Conservation (phyloP, 2,329 filamentous ascomycete genomes). For the Mycocentrospora acerina region DNA sequence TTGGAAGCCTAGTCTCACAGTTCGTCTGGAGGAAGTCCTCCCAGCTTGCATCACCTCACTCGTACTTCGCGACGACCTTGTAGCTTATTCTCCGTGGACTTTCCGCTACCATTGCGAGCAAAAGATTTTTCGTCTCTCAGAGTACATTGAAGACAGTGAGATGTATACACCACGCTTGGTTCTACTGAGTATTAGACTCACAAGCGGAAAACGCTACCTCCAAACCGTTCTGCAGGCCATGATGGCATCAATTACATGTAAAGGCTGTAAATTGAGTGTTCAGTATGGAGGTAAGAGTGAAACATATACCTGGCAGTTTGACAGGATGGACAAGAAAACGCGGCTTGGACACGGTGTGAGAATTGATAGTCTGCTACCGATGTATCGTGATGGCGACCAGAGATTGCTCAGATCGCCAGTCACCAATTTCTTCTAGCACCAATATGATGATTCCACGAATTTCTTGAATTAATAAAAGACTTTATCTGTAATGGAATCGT, state of each 20-base stretch:
- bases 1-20: slow-evolving; percentile 21
- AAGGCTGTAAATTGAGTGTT: slow-evolving; percentile 6
- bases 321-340: too few relatives aligned
- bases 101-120: slow-evolving; percentile 15
- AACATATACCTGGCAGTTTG: slow-evolving; percentile 20
- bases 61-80: slow-evolving; percentile 22
- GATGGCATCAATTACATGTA: slow-evolving; percentile 6
- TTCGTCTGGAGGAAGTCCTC: slow-evolving; percentile 20
- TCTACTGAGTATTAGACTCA: slow-evolving; percentile 16
- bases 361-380: too few relatives aligned
- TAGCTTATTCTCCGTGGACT: slow-evolving; percentile 23
- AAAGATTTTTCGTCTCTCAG: slow-evolving; percentile 19
- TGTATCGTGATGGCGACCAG: too few relatives aligned
- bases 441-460: too few relatives aligned
- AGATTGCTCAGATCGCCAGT: too few relatives aligned
- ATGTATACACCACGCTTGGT: slow-evolving; percentile 16
- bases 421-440: too few relatives aligned
- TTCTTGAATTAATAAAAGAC: too few relatives aligned
- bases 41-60: slow-evolving; percentile 13
- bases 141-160: slow-evolving; percentile 16
- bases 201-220: slow-evolving; percentile 15
- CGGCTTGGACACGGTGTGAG: too few relatives aligned
- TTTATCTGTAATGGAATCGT: too few relatives aligned
- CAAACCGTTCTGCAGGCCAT: slow-evolving; percentile 15
- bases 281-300: slow-evolving; percentile 17